Evolutionary conservation across 768 basidiomycete genomes (phyloP), one percentile per base, ranked within the genome.

Genomic region (Gyrodon lividus): DNA sequence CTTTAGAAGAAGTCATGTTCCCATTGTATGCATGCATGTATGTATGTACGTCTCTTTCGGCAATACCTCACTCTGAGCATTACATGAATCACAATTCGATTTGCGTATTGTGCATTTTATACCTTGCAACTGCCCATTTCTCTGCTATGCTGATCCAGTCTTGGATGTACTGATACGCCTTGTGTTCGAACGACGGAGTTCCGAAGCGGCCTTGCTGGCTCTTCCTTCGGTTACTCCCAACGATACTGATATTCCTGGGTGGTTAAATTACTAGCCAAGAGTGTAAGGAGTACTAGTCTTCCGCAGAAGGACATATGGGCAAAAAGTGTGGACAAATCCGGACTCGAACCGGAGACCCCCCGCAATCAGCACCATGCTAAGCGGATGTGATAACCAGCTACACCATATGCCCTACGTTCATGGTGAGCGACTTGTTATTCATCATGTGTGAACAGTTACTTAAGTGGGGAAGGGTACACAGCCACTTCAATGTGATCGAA

Each of bases 381-480:
- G 68, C 63, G 69, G 68, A 70, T 70, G 69, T 69, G 69, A 69
- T 69, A 71, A 67, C 69, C 67, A 69, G 67, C 67, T 69, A 69
- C 67, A 69, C 67, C 69, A 65, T 69, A 70, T 68, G 67, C 69
- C 67, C 68, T 38, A 68, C 65, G n/a, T 77, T 77, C 68, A 76
- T 76, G 14, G n/a, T n/a, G 75, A 73, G 63, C 58, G 35, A 37
- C 35, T 19, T 37, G 13, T 14, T 5, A 31, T 31, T 12, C 31
- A 31, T 31, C 28, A 2, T 28, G 28, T 8, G 24, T 26, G 24
- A 26, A 8, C 8, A 26, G 24, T 28, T 28, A 28, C 8, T 8
- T 10, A 10, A 28, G 6, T 8, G 1, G 28, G 28, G 7, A 10
- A 28, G 10, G 17, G 4, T 39, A 17, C 17, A 19, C 38, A 39